Evolutionary conservation across 192 early-diverging fungal genomes (phyloP).

Genomic region (Rhizoclosmatium globosum): DNA sequence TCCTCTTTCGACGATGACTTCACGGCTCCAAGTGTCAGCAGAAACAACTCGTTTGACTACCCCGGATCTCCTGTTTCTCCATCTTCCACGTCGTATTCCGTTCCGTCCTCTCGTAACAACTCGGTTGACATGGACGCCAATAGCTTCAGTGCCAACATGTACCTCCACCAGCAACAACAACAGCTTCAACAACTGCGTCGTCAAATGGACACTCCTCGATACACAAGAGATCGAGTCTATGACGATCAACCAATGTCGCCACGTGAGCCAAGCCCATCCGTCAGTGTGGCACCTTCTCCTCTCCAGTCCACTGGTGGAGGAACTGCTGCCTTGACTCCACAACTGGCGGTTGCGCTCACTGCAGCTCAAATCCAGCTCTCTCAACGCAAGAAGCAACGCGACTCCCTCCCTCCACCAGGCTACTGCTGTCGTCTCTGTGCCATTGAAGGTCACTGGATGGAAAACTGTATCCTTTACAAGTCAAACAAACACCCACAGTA

Average conservation of each 20-base stretch:
- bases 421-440: slow-evolving; percentile 35
- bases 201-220: not conserved
- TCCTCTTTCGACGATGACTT: not conserved
- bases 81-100: not conserved
- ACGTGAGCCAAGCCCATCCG: not conserved
- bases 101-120: slow-evolving; percentile 20
- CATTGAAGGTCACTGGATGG: slow-evolving; percentile 41
- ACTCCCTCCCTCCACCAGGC: slow-evolving; percentile 23
- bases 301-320: slow-evolving; percentile 34
- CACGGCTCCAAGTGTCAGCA: not conserved
- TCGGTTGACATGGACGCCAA: slow-evolving; percentile 13
- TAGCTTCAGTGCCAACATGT: slow-evolving; percentile 12
- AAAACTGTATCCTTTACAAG: slow-evolving; percentile 37
- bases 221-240: not conserved
- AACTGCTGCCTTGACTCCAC: slow-evolving; percentile 27
- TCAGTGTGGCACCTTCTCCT: not conserved
- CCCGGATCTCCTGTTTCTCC: not conserved
- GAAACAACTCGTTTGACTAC: slow-evolving; percentile 7
- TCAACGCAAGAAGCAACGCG: slow-evolving; percentile 27
- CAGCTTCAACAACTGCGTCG: not conserved
- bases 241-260: not conserved
- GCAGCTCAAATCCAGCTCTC: slow-evolving; percentile 24
- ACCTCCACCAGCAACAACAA: not conserved
- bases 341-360: slow-evolving; percentile 18
- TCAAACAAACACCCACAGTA: slow-evolving; percentile 38